Evolutionary conservation across 805 yeast species (phyloP).

Genomic region (Metschnikowia drakensbergensis): DNA sequence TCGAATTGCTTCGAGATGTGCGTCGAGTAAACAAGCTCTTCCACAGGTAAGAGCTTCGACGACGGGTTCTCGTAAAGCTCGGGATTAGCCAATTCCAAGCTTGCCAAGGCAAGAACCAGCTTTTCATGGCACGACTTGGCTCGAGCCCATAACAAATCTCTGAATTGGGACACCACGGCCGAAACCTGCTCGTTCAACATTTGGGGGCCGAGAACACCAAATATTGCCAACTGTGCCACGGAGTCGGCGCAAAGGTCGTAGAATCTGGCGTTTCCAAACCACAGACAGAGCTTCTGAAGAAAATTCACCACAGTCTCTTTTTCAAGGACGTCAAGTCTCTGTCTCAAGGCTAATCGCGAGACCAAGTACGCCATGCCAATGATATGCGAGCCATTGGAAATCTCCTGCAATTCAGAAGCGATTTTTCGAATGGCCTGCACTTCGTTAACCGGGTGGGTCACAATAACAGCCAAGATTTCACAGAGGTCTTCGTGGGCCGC

Average conservation of each 20-base stretch:
- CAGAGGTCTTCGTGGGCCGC: conserved; percentile 33
- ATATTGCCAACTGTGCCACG: conserved; percentile 42
- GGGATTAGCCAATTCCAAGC: conserved; percentile 43
- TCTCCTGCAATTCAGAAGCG: neutral
- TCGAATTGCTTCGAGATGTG: conserved; percentile 73
- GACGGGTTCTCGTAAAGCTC: conserved; percentile 9
- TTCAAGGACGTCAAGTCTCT: conserved; percentile 8
- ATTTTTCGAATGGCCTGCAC: conserved; percentile 6
- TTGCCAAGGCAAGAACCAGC: conserved; percentile 54
- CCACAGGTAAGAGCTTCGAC: conserved; percentile 29
- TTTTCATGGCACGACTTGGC: conserved; percentile 57
- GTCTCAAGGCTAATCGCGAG: conserved; percentile 42
- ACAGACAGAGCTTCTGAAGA: conserved; percentile 11
- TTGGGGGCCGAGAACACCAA: conserved; percentile 44
- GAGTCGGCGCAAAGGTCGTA: conserved; percentile 33
- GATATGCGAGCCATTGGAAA: conserved; percentile 8
- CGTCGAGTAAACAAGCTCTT: conserved; percentile 50
- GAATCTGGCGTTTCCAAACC: conserved; percentile 20
- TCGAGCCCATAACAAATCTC: conserved; percentile 28
- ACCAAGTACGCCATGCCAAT: conserved; percentile 42
- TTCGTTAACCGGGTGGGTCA: conserved; percentile 34
- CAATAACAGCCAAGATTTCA: conserved; percentile 46
- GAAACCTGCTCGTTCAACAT: conserved; percentile 7
- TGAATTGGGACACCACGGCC: conserved; percentile 18
- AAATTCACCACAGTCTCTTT: conserved; percentile 9